Percentiles rank a stretch among this genome's conserved stretches.
These are phyloP conservation scores for Fragilariopsis cylindrus DNA, from an alignment of 108 stramenopile species.

Conservation along the genomic window DNA sequence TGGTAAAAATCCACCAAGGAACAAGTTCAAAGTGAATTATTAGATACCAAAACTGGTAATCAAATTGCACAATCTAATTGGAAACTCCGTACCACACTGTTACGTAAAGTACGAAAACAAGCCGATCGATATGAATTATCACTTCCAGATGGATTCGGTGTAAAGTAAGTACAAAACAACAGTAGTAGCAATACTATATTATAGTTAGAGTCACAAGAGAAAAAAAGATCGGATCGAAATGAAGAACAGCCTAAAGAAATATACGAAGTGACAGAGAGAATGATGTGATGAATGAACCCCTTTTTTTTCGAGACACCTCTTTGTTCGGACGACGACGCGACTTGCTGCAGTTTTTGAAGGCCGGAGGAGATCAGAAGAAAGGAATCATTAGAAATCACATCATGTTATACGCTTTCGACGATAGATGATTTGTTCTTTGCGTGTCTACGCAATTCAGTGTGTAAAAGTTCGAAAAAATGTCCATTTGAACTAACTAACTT, in stretches of 20 bases:
- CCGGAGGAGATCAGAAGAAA: no score
- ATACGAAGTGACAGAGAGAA: background rate
- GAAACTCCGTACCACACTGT: conserved; percentile 36
- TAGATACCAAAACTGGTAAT: background rate
- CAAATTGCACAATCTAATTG: conserved; percentile 30
- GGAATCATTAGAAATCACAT: no score
- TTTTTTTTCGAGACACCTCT: background rate
- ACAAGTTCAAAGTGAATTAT: conserved; percentile 1
- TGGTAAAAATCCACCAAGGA: conserved; percentile 18
- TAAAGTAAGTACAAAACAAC: conserved; percentile 16
- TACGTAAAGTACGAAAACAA: conserved; percentile 26
- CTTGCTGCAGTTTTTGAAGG: no score
- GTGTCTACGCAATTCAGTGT: background rate
- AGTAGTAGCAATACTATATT: background rate
- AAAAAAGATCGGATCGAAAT: background rate
- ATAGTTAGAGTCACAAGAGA: background rate
- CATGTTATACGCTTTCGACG: no score
- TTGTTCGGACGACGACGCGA: background rate
- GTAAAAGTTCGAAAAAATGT: background rate
- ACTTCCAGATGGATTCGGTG: conserved; percentile 30
- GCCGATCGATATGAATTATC: conserved; percentile 21
- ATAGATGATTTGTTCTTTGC: background rate
- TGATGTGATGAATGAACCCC: background rate
- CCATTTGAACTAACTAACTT: no score
- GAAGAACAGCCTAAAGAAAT: background rate